phyloP scores from a whole-genome alignment of 2,329 filamentous ascomycete genomes.

The Juglanconis sp. region DNA sequence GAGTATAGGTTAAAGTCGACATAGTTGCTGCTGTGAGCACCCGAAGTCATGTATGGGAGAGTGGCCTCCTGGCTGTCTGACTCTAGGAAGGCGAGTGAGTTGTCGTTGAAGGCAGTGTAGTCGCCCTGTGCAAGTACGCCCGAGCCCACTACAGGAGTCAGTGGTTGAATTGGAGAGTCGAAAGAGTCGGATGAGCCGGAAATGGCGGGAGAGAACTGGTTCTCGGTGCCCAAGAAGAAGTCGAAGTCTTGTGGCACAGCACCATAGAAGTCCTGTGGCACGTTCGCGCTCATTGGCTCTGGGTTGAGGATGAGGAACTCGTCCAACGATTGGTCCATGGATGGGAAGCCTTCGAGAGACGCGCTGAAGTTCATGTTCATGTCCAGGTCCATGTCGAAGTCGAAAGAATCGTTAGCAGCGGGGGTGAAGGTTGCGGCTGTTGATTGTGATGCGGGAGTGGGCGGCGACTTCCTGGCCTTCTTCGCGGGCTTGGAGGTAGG shows the following conservation, averaged over 20 bases:
- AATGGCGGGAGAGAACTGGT: conserved; percentile 8
- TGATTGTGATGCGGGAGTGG: background rate
- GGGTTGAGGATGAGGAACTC: conserved; percentile 15
- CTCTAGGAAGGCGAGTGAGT: conserved; percentile 14
- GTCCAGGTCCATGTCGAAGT: conserved; percentile 13
- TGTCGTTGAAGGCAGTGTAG: conserved; percentile 16
- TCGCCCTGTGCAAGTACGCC: conserved; percentile 10
- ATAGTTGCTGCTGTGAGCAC: conserved; percentile 40
- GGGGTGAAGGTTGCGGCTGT: conserved; percentile 1
- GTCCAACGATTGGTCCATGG: conserved; percentile 14
- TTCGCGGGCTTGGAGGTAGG: conserved; percentile 35
- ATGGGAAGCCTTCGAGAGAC: background rate
- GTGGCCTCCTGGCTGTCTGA: conserved; percentile 19
- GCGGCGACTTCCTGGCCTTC: conserved; percentile 34
- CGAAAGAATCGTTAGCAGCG: conserved; percentile 14
- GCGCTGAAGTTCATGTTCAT: background rate
- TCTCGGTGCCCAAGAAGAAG: conserved; percentile 13
- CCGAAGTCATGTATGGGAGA: conserved; percentile 41
- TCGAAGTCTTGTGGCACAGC: conserved; percentile 17
- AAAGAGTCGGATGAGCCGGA: conserved; percentile 12
- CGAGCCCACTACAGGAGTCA: conserved; percentile 9
- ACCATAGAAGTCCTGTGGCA: conserved; percentile 11
- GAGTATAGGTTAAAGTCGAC: conserved; percentile 56
- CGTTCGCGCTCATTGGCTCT: conserved; percentile 1
- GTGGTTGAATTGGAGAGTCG: conserved; percentile 14